A percentile compares a stretch with the other conserved stretches of the same genome.
These are phyloP conservation scores for Aspergillus oerlinghausenensis DNA, from an alignment of 2,329 filamentous ascomycete species.

Conservation along the genomic window DNA sequence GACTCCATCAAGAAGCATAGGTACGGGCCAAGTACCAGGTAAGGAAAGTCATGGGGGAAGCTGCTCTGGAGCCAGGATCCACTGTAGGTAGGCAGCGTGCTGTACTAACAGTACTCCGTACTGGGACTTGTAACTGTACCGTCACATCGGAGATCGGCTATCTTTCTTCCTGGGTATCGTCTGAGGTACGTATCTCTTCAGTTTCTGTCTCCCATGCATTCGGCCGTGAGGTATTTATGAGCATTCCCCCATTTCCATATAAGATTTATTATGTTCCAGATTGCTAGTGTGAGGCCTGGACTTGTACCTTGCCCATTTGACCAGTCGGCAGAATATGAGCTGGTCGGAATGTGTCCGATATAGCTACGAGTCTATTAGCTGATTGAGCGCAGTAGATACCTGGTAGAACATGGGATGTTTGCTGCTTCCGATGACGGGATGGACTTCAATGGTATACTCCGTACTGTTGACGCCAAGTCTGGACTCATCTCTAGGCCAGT, in stretches of 20 bases:
- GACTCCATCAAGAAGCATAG: neutral
- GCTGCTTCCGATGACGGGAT: too few relatives aligned
- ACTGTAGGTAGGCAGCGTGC: neutral
- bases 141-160: conserved; percentile 4
- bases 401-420: neutral
- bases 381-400: neutral
- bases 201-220: neutral
- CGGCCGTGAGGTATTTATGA: neutral
- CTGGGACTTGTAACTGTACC: conserved; percentile 2
- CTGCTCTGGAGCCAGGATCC: conserved; percentile 7
- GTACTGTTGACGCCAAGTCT: too few relatives aligned
- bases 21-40: too few relatives aligned
- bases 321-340: neutral
- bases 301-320: neutral
- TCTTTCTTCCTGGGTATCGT: neutral
- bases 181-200: neutral
- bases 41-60: neutral
- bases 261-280: neutral
- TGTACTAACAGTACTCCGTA: too few relatives aligned
- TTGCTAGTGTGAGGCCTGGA: neutral
- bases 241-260: neutral
- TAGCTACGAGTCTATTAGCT: neutral
- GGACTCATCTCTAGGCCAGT: neutral
- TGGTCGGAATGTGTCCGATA: neutral
- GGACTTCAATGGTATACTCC: too few relatives aligned